Evolutionary conservation across 257 asterid genomes (phyloP).

Genomic region (Salvia rosmarinus): DNA sequence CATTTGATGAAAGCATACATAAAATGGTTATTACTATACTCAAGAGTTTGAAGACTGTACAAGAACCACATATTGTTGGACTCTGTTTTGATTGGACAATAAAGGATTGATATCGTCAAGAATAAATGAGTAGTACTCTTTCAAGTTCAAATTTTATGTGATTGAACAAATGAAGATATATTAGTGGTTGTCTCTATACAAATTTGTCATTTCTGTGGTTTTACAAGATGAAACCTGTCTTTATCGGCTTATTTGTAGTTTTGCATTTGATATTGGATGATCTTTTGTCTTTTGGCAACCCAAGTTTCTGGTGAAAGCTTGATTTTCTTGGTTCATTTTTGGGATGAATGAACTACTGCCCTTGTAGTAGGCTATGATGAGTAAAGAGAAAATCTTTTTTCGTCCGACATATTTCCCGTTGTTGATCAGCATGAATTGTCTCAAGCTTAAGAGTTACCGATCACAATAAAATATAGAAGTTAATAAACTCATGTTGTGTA

Average conservation of each 20-base stretch:
- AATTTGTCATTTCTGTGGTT: not conserved
- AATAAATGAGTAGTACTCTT: not conserved
- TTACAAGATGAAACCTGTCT: not conserved
- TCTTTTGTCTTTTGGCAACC: not conserved
- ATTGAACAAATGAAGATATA: not conserved
- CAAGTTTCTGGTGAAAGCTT: not conserved
- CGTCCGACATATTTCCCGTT: not conserved
- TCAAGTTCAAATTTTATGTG: not conserved
- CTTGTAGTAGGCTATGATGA: constrained; percentile 6
- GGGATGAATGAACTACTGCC: not conserved
- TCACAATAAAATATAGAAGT: not conserved
- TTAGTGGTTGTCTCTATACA: not conserved
- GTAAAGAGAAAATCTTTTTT: not conserved
- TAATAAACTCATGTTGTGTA: not conserved
- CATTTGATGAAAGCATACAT: not conserved
- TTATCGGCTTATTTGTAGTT: not conserved
- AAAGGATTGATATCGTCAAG: not conserved
- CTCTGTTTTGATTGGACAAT: not conserved
- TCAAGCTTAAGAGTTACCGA: not conserved
- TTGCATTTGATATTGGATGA: not conserved
- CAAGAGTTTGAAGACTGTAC: not conserved
- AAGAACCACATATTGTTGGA: not conserved
- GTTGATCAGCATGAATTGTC: not conserved
- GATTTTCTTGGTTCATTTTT: not conserved
- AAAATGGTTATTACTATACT: not conserved